Conservation (phyloP, 495 filamentous ascomycete genomes). For the Tuber indicum region DNA sequence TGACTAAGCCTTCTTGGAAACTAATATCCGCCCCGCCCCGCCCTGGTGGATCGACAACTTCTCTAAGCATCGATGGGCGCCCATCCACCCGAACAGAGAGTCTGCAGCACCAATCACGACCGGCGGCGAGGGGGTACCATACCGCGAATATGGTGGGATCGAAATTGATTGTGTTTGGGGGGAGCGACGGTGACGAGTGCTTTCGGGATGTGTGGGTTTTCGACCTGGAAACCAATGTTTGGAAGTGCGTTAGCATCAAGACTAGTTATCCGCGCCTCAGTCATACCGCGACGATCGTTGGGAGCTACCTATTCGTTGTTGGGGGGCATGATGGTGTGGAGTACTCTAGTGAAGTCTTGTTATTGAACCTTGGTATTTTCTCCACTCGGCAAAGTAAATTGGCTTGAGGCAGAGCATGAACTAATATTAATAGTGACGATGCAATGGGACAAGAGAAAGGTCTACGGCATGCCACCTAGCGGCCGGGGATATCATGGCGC, state of each 20-base stretch:
- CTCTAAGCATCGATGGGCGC: constrained; percentile 5
- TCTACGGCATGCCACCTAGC: constrained; percentile 58
- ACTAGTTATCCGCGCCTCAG: constrained; percentile 54
- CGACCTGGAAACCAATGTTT: constrained; percentile 53
- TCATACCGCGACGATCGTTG: constrained; percentile 60
- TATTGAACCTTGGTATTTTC: constrained; percentile 51
- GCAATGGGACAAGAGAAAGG: constrained; percentile 57
- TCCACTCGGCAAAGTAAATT: background rate
- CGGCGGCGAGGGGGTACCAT: constrained; percentile 59
- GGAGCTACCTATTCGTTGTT: constrained; percentile 60
- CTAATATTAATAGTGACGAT: constrained; percentile 50
- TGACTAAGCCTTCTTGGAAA: constrained; percentile 58
- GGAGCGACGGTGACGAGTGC: constrained; percentile 60
- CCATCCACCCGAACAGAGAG: constrained; percentile 11
- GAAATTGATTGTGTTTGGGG: constrained; percentile 62
- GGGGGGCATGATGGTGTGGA: constrained; percentile 63
- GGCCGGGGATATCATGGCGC: constrained; percentile 59
- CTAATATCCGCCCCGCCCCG: constrained; percentile 46
- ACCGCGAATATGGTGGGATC: constrained; percentile 63
- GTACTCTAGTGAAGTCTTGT: constrained; percentile 58
- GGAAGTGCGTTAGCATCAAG: constrained; percentile 49
- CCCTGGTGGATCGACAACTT: constrained; percentile 35
- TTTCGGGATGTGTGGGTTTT: constrained; percentile 66
- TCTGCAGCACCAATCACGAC: constrained; percentile 42
- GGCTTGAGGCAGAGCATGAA: constrained; percentile 6